Base-by-base conservation (phyloP, 345 rosid species). In the Rhodamnia rubescens region DNA sequence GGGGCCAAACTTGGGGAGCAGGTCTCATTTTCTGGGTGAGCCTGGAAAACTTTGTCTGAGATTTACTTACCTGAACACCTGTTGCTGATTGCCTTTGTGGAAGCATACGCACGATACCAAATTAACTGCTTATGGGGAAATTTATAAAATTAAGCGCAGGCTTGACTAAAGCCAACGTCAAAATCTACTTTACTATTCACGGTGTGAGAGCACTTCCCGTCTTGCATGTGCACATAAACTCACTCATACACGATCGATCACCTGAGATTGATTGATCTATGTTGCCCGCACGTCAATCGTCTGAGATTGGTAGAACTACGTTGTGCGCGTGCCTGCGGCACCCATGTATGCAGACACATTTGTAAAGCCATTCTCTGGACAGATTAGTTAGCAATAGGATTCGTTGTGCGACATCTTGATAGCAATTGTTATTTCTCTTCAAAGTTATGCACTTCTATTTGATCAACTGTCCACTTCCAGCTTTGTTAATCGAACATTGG, bases 1-100 rank as follows among this genome's bases (percentile, higher is more conserved):
- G 96, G 95, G 24, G 95, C 96, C 47, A 90, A 92, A 84, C 90
- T 90, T 27, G 99, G 99, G 82, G 98, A 97, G 90, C 90, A 87
- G 22, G 85, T 97, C 81, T 86, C 94, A 80, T 95, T 97, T 89
- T 86, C 91, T 44, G 98, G 98, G 98, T 97, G 92, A 91, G 90
- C 84, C 82, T 88, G 29, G 29, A 32, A 24, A 85, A n/a, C 55
- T 51, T 24, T 85, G 61, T 59, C n/a, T 53, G 61, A 54, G 83
- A 44, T 84, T 74, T 22, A 80, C 44, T 32, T 42, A 29, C 74
- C 47, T 20, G 47, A 36, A 47, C 12, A 4, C 36, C 54, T 44
- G 54, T 51, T 49, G 36, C 32, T 1, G 11, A 20, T 81, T 81
- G 54, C 83, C 53, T 81, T 36, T 69, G 80, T 36, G 47, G 78